Conservation (phyloP, 495 filamentous ascomycete genomes). For the Glonium stellatum region DNA sequence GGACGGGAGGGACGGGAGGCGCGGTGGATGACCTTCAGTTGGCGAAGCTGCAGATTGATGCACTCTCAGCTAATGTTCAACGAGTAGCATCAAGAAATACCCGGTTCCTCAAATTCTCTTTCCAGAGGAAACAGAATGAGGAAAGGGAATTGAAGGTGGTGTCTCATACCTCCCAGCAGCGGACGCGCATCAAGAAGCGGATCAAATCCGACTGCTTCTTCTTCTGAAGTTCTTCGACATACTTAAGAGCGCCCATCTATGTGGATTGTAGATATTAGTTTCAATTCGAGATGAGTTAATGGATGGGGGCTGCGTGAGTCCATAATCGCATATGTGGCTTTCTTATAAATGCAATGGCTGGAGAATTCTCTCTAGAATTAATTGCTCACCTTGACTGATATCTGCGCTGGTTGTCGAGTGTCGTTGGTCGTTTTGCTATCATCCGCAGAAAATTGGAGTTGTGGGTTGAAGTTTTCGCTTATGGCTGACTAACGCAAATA, state of each 20-base stretch:
- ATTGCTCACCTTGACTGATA: too few relatives aligned
- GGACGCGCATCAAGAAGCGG: constrained; percentile 97
- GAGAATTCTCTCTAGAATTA: too few relatives aligned
- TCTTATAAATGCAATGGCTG: too few relatives aligned
- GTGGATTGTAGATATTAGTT: too few relatives aligned
- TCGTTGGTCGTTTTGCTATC: too few relatives aligned
- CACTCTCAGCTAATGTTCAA: constrained; percentile 99
- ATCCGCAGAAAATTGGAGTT: too few relatives aligned
- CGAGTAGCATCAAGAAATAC: constrained; percentile 78
- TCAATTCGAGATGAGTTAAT: too few relatives aligned
- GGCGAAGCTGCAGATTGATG: constrained; percentile 94
- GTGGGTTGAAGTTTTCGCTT: too few relatives aligned
- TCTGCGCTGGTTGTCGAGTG: too few relatives aligned
- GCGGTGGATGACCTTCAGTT: constrained; percentile 98
- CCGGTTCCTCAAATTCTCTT: constrained; percentile 3
- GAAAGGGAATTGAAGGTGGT: constrained; percentile 37
- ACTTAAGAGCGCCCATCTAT: constrained; percentile 38
- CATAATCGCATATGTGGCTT: too few relatives aligned
- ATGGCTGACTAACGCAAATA: too few relatives aligned
- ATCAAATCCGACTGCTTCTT: constrained; percentile 99
- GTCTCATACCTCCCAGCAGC: constrained; percentile 99
- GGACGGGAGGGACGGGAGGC: constrained; percentile 93
- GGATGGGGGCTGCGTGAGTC: too few relatives aligned
- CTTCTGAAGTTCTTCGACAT: constrained; percentile 99
- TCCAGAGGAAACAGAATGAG: constrained; percentile 19